These are phyloP conservation scores for Vigna radiata DNA, from an alignment of 306 rosid species.

Conservation along the genomic window DNA sequence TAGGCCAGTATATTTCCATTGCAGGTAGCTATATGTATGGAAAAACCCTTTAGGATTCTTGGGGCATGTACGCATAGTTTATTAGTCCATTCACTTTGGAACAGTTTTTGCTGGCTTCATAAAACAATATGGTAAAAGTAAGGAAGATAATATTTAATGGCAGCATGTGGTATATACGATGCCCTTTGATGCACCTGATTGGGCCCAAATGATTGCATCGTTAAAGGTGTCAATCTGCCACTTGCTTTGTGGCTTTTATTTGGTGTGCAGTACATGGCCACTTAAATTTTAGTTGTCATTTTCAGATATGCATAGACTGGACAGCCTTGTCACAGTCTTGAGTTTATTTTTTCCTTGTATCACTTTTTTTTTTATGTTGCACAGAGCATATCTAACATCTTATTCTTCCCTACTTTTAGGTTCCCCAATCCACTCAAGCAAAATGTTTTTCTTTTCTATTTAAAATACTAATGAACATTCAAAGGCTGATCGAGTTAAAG, in stretches of 20 bases:
- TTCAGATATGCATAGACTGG: not conserved
- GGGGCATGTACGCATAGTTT: not conserved
- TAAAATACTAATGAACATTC: conserved; percentile 5
- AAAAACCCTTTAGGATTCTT: conserved; percentile 13
- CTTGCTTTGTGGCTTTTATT: conserved; percentile 8
- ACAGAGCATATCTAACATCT: not conserved
- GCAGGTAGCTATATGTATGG: not conserved
- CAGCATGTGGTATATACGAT: conserved; percentile 7
- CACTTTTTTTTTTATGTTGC: not conserved
- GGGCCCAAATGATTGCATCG: conserved; percentile 8
- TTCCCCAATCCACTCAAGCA: conserved; percentile 12
- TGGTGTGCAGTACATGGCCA: not conserved
- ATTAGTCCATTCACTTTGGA: not conserved
- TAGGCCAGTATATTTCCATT: conserved; percentile 29
- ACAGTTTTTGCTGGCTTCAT: not conserved
- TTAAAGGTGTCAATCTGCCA: conserved; percentile 1
- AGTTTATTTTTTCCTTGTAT: not conserved
- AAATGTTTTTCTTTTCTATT: not conserved
- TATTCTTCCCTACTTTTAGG: conserved; percentile 1
- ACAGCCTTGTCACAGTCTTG: not conserved
- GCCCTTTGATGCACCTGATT: conserved; percentile 26
- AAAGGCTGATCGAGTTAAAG: conserved; percentile 12
- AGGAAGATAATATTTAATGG: conserved; percentile 9
- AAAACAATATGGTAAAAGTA: conserved; percentile 16
- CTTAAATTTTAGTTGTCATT: conserved; percentile 9